phyloP scores from a whole-genome alignment of 2,329 filamentous ascomycete genomes.

The Colletotrichum plurivorum region DNA sequence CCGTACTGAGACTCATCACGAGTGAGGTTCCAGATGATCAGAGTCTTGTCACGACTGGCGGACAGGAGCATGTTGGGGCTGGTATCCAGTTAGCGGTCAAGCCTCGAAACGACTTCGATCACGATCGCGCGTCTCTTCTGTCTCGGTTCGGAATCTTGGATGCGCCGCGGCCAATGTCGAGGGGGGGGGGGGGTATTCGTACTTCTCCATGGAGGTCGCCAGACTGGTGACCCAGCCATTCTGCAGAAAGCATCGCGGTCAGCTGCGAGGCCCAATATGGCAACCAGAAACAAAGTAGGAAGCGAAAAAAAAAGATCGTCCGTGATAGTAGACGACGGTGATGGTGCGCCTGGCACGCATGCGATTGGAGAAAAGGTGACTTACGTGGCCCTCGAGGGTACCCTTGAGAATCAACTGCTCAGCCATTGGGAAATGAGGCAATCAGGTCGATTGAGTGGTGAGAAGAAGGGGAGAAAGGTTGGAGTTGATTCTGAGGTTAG shows the following conservation, averaged over 20 bases:
- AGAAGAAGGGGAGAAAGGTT: constrained; percentile 50
- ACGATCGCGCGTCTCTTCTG: constrained; percentile 27
- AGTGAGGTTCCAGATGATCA: constrained; percentile 99
- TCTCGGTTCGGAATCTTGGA: constrained; percentile 34
- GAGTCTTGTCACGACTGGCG: constrained; percentile 95
- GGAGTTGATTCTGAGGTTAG: constrained; percentile 49
- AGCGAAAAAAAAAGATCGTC: no score
- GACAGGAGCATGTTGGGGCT: constrained; percentile 99
- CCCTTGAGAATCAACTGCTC: constrained; percentile 97
- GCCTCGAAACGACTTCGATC: constrained; percentile 34
- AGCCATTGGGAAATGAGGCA: constrained; percentile 75
- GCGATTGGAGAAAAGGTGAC: constrained; percentile 53
- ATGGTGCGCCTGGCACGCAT: constrained; percentile 45
- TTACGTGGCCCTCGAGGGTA: constrained; percentile 96
- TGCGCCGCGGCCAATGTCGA: not conserved
- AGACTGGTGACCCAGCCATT: constrained; percentile 99
- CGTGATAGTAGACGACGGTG: not conserved
- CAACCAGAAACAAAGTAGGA: no score
- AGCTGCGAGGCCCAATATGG: constrained; percentile 19
- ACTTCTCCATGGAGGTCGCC: constrained; percentile 99
- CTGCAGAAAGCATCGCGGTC: constrained; percentile 53
- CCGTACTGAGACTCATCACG: constrained; percentile 98
- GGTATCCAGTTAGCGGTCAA: constrained; percentile 47
- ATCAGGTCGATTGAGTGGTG: constrained; percentile 57
- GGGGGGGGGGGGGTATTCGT: constrained; percentile 55